Evolutionary conservation across 2,329 filamentous ascomycete genomes (phyloP).

Genomic region (Fusarium verrucosum): DNA sequence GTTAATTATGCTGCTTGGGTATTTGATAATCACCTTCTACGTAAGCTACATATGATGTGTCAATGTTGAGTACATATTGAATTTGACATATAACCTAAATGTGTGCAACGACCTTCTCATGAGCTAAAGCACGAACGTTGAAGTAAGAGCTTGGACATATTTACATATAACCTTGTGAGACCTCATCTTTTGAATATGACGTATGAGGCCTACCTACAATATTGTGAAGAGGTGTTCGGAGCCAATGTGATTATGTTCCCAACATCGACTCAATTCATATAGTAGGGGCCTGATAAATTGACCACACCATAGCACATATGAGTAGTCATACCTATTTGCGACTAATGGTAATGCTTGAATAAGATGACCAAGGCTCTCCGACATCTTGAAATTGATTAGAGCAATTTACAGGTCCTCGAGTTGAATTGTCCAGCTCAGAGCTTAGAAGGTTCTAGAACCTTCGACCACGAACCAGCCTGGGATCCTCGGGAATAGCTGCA

Average conservation of each 20-base stretch:
- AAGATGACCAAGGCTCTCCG: not conserved
- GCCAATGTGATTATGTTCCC: not conserved
- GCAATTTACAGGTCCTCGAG: not conserved
- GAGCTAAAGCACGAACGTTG: not conserved
- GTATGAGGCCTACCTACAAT: not conserved
- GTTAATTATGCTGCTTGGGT: too few relatives aligned
- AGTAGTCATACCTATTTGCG: too few relatives aligned
- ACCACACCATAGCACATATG: too few relatives aligned
- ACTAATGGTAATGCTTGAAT: too few relatives aligned
- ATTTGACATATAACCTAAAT: not conserved
- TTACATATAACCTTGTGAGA: not conserved
- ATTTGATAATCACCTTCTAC: not conserved
- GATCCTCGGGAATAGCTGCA: conserved; percentile 28
- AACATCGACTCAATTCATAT: not conserved
- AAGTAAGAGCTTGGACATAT: not conserved
- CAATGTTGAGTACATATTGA: too few relatives aligned
- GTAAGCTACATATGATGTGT: not conserved
- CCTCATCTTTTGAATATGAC: not conserved
- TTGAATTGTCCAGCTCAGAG: not conserved
- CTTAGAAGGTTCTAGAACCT: conserved; percentile 45
- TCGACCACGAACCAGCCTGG: conserved; percentile 26
- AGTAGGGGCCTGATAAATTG: too few relatives aligned
- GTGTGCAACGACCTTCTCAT: not conserved
- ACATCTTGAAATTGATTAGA: not conserved
- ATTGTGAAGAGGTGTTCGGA: not conserved